Evolutionary conservation across 1,284 basidiomycete genomes (phyloP), one percentile per base, ranked within the genome.

Genomic region (Puccinia coronata): DNA sequence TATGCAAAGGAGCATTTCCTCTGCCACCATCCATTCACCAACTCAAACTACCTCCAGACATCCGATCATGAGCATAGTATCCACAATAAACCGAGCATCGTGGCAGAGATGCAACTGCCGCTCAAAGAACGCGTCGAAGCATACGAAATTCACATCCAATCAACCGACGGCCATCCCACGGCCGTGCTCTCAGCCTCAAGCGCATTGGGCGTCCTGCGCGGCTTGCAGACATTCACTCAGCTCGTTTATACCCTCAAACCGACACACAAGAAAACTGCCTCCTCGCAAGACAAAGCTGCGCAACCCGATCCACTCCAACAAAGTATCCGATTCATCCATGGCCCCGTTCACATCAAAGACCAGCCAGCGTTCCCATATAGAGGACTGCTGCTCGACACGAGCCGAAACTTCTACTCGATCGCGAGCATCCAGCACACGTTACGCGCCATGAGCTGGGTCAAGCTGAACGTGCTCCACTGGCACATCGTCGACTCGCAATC

Each of bases 381-480:
- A 34, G 93, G 93, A 1, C 88, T 96, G 74, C 89, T 92, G 88
- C 88, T 97, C 14, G 95, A 97, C 84, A 96, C 92, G 0, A 86
- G 91, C 0, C 87, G 92, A 14, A 90, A 92, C 85, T 92, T 86
- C 88, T 90, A 83, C 53, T 83, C 86, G 31, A 86, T 85, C 9
- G 70, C 85, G 0, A 91, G 92, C 83, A 90, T 95, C 84, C 88
- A 91, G 81, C 89, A 91, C 43, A 92, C 91, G 9, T 86, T 97
- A 25, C 92, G 95, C 83, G 91, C 92, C 0, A 95, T 95, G 93
- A 91, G 91, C 82, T 91, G 90, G 89, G 92, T 92, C 83, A 97
- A 97, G 88, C 90, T 93, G 75, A 85, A 88, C 82, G 77, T 82
- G 81, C 77, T 80, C 79, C 82, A 81, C 55, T 83, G 82, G 74